Percentiles rank a stretch among this genome's conserved stretches.
Conservation (phyloP, 495 filamentous ascomycete species). For the Penicillium daleae region DNA sequence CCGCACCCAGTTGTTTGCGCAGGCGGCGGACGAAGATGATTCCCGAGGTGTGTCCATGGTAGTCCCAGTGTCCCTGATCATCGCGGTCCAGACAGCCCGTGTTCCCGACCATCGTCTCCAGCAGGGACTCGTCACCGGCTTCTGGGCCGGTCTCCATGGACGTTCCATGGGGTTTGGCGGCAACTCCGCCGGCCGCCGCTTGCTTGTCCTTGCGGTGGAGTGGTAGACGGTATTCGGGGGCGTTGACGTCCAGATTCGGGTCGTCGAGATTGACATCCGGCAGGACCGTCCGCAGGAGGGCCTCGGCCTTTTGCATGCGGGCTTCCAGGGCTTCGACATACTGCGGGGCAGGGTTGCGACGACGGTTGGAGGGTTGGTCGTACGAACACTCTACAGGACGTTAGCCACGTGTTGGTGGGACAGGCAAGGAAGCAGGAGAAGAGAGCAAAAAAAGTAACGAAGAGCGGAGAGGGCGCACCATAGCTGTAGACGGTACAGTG, state of each 20-base stretch:
- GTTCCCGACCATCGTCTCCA: slow-evolving; percentile 94
- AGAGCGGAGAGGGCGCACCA: slow-evolving; percentile 59
- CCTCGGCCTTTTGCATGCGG: slow-evolving; percentile 81
- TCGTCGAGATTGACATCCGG: slow-evolving; percentile 86
- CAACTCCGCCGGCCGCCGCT: slow-evolving; percentile 1
- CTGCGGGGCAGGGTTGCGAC: slow-evolving; percentile 92
- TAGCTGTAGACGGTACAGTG: slow-evolving; percentile 98
- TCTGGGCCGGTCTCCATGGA: slow-evolving; percentile 29
- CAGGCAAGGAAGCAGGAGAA: slow-evolving; percentile 1
- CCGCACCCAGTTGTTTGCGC: slow-evolving; percentile 77
- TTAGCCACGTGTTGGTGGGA: slow-evolving; percentile 36
- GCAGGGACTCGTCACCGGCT: slow-evolving; percentile 68
- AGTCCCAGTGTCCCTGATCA: slow-evolving; percentile 91
- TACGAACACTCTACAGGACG: slow-evolving; percentile 83
- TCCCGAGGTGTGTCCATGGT: slow-evolving; percentile 91
- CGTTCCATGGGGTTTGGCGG: slow-evolving; percentile 15
- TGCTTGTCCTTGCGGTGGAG: slow-evolving; percentile 36
- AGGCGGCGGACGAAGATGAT: slow-evolving; percentile 83
- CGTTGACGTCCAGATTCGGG: slow-evolving; percentile 72
- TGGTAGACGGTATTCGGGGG: slow-evolving; percentile 53
- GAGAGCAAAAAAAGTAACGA: slow-evolving; percentile 17
- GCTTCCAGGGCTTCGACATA: slow-evolving; percentile 91
- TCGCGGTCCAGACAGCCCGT: slow-evolving; percentile 89
- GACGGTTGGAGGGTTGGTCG: slow-evolving; percentile 94
- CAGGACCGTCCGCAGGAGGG: slow-evolving; percentile 75